These are phyloP conservation scores for Blastobotrys parvus DNA, from an alignment of 805 yeast genomes.

Conservation along the genomic window DNA sequence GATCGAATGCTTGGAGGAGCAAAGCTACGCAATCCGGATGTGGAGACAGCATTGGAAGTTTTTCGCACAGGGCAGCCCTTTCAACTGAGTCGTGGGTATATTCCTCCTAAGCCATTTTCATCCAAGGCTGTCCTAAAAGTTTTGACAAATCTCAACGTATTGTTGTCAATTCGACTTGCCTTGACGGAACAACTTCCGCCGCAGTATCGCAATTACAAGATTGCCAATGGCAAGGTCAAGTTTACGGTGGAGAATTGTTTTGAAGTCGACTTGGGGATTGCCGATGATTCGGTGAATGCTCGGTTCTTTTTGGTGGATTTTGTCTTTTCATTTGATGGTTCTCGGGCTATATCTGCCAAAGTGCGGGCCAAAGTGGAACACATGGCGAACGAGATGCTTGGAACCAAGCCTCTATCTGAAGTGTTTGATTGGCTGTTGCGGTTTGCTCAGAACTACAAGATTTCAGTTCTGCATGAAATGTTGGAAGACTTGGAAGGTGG, in stretches of 20 bases:
- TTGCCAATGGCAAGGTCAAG: constrained; percentile 69
- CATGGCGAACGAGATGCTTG: constrained; percentile 45
- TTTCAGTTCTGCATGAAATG: constrained; percentile 52
- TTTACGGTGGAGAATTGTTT: constrained; percentile 58
- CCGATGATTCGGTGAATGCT: constrained; percentile 49
- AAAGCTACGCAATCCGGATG: constrained; percentile 85
- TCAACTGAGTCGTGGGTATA: constrained; percentile 53
- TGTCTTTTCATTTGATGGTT: constrained; percentile 43
- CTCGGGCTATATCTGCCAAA: constrained; percentile 25
- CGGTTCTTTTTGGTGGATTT: constrained; percentile 77
- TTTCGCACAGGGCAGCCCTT: constrained; percentile 69
- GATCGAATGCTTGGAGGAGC: constrained; percentile 76
- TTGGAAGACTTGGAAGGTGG: constrained; percentile 41
- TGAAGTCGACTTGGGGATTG: constrained; percentile 70
- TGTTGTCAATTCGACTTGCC: constrained; percentile 68
- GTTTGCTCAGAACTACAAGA: constrained; percentile 56
- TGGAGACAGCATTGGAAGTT: constrained; percentile 81
- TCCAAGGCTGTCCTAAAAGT: constrained; percentile 51
- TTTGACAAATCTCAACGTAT: constrained; percentile 60
- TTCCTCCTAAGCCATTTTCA: constrained; percentile 42
- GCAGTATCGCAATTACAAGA: constrained; percentile 52
- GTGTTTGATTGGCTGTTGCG: constrained; percentile 49
- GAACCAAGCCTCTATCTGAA: constrained; percentile 38
- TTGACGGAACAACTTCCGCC: constrained; percentile 49
- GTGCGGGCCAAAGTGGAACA: constrained; percentile 42